These are phyloP conservation scores for Chlorella ohadii DNA, from an alignment of 139 green algal genomes.

Conservation along the genomic window DNA sequence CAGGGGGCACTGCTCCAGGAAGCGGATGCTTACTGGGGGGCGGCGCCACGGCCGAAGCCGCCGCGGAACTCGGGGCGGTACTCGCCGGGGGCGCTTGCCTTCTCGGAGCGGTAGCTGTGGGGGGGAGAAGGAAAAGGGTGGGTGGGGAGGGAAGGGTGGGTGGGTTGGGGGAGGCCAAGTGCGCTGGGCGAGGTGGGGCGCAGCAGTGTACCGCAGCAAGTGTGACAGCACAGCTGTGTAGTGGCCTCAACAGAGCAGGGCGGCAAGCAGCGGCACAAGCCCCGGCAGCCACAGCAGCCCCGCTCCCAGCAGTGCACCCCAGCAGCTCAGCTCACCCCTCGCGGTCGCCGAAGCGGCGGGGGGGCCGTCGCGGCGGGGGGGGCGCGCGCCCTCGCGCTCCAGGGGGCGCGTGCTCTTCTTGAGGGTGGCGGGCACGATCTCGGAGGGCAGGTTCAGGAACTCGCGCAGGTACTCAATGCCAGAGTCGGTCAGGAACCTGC, in stretches of 20 bases:
- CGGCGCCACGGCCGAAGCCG: slow-evolving; percentile 61
- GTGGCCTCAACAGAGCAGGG: too few species aligned
- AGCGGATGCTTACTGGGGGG: slow-evolving; percentile 19
- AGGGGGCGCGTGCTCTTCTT: slow-evolving; percentile 94
- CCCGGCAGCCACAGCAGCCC: too few species aligned
- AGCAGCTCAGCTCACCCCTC: slow-evolving; percentile 18
- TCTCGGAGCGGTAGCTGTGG: not conserved
- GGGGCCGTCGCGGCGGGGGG: slow-evolving; percentile 53
- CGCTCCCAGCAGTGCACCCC: too few species aligned
- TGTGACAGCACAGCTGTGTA: too few species aligned
- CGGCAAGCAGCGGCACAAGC: too few species aligned
- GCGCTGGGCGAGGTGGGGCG: too few species aligned
- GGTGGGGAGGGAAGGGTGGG: too few species aligned
- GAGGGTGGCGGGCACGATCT: slow-evolving; percentile 94
- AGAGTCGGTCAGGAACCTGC: slow-evolving; percentile 96
- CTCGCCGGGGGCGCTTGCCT: slow-evolving; percentile 55
- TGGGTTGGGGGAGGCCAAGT: too few species aligned
- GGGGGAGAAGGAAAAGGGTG: too few species aligned
- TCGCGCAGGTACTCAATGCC: slow-evolving; percentile 98
- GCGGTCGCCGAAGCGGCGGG: slow-evolving; percentile 65
- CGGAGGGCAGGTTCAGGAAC: slow-evolving; percentile 97
- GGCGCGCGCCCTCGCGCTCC: slow-evolving; percentile 47
- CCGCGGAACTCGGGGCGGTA: slow-evolving; percentile 67
- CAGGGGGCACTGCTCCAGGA: not conserved
- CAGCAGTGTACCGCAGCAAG: too few species aligned